Percentiles rank a stretch among this genome's conserved stretches.
Evolutionary conservation across 768 basidiomycete species (phyloP).

Genomic region (Neoboletus subvelutipes): DNA sequence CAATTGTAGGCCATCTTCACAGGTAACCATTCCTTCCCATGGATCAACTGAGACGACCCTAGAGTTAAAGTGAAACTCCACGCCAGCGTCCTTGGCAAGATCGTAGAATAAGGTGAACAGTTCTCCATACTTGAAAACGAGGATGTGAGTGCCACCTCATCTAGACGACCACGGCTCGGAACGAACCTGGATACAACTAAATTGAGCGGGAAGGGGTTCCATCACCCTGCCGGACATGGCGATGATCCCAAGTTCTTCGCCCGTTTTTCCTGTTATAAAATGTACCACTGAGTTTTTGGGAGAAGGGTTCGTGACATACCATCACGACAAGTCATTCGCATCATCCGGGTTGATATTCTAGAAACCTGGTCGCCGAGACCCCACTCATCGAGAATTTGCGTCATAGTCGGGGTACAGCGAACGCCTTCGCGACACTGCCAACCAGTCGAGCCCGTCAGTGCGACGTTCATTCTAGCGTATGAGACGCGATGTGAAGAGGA

Average conservation of each 20-base stretch:
- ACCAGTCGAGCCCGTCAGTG: not conserved
- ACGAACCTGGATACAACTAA: conserved; percentile 46
- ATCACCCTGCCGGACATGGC: conserved; percentile 45
- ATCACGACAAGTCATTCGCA: conserved; percentile 16
- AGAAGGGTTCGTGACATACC: conserved; percentile 5
- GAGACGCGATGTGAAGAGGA: not conserved
- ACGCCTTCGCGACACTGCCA: conserved; percentile 37
- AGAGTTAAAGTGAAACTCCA: conserved; percentile 42
- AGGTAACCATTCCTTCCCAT: conserved; percentile 31
- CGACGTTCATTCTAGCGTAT: not conserved
- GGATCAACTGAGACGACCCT: conserved; percentile 36
- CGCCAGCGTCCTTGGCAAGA: conserved; percentile 48
- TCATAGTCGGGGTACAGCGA: conserved; percentile 57
- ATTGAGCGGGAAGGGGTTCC: conserved; percentile 44
- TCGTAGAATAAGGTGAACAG: conserved; percentile 48
- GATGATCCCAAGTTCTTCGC: conserved; percentile 43
- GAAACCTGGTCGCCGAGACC: conserved; percentile 45
- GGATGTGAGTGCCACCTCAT: not conserved
- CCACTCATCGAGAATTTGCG: conserved; percentile 53
- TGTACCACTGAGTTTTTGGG: not conserved
- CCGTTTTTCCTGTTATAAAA: conserved; percentile 37
- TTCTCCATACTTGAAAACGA: conserved; percentile 45
- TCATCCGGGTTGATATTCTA: conserved; percentile 26
- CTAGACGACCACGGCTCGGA: not conserved
- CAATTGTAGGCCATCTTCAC: conserved; percentile 42